Base-by-base conservation (phyloP, 2,329 filamentous ascomycete species). In the Neoascochyta sp. region DNA sequence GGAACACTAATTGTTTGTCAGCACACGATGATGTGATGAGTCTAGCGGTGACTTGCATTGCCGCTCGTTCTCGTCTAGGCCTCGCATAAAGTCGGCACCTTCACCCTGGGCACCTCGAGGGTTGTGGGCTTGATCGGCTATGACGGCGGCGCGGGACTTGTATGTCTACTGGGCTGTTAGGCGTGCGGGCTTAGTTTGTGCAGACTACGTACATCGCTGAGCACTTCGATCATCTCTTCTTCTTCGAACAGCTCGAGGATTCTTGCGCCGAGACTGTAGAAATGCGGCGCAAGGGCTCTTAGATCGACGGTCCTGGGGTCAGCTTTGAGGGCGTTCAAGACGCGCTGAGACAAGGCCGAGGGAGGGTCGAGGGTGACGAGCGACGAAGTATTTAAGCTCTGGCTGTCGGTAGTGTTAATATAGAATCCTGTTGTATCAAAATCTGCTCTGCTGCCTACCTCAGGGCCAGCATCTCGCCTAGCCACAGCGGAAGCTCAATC, bases 211-310 rank as follows among this genome's bases (percentile, higher is more conserved):
- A 69, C 67, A 29, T 71, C 66, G 23, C 55, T 66, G 27, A 73
- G 40, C 9, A 71, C 78, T 43, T 86, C 79, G 11, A 76, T 73
- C 59, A 85, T 76, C 33, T 87, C 85, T 33, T 95, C 80, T 61
- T 95, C 89, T 35, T 95, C 89, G 41, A 95, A 94, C 1, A 98
- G 65, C 36, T 95, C 89, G 39, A 96, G 70, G 64, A 95, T 88
- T 29, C 86, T 77, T 24, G 86, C 82, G 3, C 85, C 87, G 4
- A 96, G 74, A 14, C 78, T 81, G 66, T 95, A 96, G 52, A 95
- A 95, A 62, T 95, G 84, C 19, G 83, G 80, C 39, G 85, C 86
- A 60, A 92, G 78, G 32, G 86, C 80, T 27, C 90, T 79, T 22
- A 98, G 63, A 33, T 94, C 81, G 1, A 98, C 86, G 8, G 84